Percentiles rank a stretch among this genome's conserved stretches.
These are phyloP conservation scores for Pueraria montana DNA, from an alignment of 306 rosid species.

Conservation along the genomic window DNA sequence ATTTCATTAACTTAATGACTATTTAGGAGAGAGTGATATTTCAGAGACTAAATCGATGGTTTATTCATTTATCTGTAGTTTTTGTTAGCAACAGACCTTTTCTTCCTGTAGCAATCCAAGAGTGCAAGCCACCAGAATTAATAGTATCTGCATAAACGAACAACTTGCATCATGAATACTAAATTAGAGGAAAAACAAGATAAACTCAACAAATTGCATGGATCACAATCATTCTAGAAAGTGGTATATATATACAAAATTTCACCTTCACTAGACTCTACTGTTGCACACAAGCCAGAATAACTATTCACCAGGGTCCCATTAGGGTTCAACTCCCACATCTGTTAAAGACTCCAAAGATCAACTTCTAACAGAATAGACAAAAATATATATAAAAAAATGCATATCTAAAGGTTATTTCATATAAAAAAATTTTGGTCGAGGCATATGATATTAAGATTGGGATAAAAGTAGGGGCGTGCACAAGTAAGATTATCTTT, in stretches of 20 bases:
- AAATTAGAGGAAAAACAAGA: constrained; percentile 18
- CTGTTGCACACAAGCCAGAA: constrained; percentile 83
- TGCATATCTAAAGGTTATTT: constrained; percentile 15
- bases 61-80: constrained; percentile 14
- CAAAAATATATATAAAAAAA: background rate
- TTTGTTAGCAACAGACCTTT: constrained; percentile 56
- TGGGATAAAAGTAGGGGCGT: constrained; percentile 1
- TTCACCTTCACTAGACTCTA: constrained; percentile 64
- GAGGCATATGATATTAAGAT: background rate
- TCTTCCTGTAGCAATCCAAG: constrained; percentile 92
- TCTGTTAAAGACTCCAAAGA: constrained; percentile 57
- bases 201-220: constrained; percentile 17
- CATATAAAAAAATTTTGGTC: background rate
- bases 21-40: no score
- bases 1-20: no score
- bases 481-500: constrained; percentile 13
- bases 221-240: constrained; percentile 1
- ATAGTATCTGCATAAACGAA: constrained; percentile 60
- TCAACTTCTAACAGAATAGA: constrained; percentile 49
- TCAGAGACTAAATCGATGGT: no score
- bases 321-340: constrained; percentile 82
- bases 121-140: constrained; percentile 65
- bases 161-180: constrained; percentile 45
- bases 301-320: constrained; percentile 84
- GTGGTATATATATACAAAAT: constrained; percentile 14